Evolutionary conservation across 306 rosid genomes (phyloP).

Genomic region (Sesbania bispinosa): DNA sequence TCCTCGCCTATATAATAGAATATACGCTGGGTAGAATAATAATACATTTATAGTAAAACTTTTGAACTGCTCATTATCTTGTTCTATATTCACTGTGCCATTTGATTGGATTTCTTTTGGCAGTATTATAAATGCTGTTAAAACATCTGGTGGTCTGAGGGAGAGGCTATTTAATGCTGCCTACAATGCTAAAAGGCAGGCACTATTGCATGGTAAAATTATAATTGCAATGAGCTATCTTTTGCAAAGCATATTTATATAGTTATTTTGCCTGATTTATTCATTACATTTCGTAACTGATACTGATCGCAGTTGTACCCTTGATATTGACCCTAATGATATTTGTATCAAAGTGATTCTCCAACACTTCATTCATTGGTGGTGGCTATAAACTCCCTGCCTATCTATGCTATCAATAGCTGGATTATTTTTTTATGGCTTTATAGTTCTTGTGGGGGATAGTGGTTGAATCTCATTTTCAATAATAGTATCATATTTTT

Average conservation of each 20-base stretch:
- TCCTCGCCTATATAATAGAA: slow-evolving; percentile 95
- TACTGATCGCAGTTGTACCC: slow-evolving; percentile 3
- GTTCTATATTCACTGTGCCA: slow-evolving; percentile 22
- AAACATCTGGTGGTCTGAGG: slow-evolving; percentile 83
- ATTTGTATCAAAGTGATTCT: neutral
- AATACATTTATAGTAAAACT: slow-evolving; percentile 8
- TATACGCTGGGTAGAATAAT: slow-evolving; percentile 81
- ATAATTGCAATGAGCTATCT: neutral
- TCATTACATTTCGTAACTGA: neutral
- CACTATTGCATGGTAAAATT: slow-evolving; percentile 73
- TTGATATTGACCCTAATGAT: slow-evolving; percentile 13
- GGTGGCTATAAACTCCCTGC: neutral
- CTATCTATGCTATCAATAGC: neutral
- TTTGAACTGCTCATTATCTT: slow-evolving; percentile 13
- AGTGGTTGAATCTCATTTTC: neutral
- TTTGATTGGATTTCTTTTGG: slow-evolving; percentile 28
- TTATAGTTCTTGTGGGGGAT: neutral
- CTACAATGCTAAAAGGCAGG: slow-evolving; percentile 88
- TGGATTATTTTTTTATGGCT: neutral
- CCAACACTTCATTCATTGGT: neutral
- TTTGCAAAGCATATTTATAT: neutral
- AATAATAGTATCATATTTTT: neutral
- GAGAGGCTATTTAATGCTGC: slow-evolving; percentile 90
- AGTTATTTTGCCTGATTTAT: neutral
- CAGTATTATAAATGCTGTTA: slow-evolving; percentile 82